A percentile compares a stretch with the other conserved stretches of the same genome.
These are phyloP conservation scores for Musa beccarii DNA, from an alignment of 176 grass and related monocot species.

Conservation along the genomic window DNA sequence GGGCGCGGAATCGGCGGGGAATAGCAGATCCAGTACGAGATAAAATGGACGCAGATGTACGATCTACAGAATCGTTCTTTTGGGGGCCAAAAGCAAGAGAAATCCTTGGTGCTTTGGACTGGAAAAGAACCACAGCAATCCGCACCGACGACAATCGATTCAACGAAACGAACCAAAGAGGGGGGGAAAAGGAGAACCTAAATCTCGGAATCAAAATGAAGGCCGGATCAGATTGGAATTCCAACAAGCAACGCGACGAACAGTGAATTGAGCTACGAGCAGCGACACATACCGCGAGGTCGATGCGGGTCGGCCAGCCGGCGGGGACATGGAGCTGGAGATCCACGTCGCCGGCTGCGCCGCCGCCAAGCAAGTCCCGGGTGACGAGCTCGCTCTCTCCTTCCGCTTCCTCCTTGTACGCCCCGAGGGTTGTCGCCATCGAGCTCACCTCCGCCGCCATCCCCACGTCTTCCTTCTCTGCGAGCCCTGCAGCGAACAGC, in stretches of 20 bases:
- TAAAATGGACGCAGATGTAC: background rate
- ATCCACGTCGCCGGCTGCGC: constrained; percentile 32
- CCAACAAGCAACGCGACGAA: background rate
- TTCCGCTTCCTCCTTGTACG: constrained; percentile 22
- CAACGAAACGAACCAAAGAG: background rate
- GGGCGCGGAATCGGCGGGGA: no score
- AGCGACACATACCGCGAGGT: constrained; percentile 14
- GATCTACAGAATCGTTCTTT: background rate
- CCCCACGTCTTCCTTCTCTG: no score
- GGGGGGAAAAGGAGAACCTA: background rate
- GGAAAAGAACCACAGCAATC: background rate
- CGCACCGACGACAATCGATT: background rate
- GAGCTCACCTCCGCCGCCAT: constrained; percentile 65
- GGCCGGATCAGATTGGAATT: background rate
- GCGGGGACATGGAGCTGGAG: constrained; percentile 24
- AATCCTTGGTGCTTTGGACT: background rate
- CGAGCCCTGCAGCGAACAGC: no score
- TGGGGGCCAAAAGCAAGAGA: background rate
- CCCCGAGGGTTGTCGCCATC: constrained; percentile 32
- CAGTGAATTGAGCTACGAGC: background rate
- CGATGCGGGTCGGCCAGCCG: constrained; percentile 9
- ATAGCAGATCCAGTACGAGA: background rate
- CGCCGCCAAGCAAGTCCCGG: constrained; percentile 67
- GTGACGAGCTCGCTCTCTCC: constrained; percentile 59
- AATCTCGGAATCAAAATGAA: no score